Evolutionary conservation across 352 stramenopile genomes (phyloP).

Genomic region (Thraustotheca clavata): DNA sequence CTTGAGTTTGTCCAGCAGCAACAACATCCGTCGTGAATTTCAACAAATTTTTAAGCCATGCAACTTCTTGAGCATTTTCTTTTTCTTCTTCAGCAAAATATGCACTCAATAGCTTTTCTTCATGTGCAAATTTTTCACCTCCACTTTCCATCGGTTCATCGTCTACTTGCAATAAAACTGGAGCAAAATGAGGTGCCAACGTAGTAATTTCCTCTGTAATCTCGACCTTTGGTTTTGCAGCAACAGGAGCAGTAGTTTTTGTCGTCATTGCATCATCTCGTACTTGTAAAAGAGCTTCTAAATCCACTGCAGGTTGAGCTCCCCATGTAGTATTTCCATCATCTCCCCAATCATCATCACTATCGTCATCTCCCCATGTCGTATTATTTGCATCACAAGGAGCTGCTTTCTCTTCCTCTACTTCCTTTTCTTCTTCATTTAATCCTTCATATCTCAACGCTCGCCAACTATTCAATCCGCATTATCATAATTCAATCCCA

Average conservation of each 20-base stretch:
- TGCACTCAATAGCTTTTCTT: constrained; percentile 59
- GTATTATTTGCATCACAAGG: not conserved
- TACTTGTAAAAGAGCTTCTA: constrained; percentile 59
- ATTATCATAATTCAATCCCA: too few relatives aligned
- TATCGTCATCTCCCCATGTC: constrained; percentile 28
- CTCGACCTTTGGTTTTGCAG: not conserved
- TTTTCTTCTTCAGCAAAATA: constrained; percentile 79
- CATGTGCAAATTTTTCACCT: constrained; percentile 59
- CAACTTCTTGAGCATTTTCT: constrained; percentile 59
- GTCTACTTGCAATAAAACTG: constrained; percentile 58
- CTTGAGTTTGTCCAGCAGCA: constrained; percentile 11
- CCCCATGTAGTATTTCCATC: constrained; percentile 19
- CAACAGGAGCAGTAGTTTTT: not conserved
- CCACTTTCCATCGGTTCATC: constrained; percentile 61
- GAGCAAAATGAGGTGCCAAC: constrained; percentile 44
- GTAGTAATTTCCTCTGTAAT: too few relatives aligned
- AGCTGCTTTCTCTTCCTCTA: not conserved
- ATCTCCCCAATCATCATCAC: constrained; percentile 67
- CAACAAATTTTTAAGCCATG: constrained; percentile 50
- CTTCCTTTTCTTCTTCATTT: constrained; percentile 17
- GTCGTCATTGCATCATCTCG: constrained; percentile 56
- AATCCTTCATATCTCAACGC: constrained; percentile 63
- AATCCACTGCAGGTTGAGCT: constrained; percentile 25
- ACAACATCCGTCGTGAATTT: constrained; percentile 28
- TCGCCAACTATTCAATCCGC: constrained; percentile 49